Base-by-base conservation (phyloP, 202 grass and related monocot genomes). In the Miscanthus sacchariflorus region DNA sequence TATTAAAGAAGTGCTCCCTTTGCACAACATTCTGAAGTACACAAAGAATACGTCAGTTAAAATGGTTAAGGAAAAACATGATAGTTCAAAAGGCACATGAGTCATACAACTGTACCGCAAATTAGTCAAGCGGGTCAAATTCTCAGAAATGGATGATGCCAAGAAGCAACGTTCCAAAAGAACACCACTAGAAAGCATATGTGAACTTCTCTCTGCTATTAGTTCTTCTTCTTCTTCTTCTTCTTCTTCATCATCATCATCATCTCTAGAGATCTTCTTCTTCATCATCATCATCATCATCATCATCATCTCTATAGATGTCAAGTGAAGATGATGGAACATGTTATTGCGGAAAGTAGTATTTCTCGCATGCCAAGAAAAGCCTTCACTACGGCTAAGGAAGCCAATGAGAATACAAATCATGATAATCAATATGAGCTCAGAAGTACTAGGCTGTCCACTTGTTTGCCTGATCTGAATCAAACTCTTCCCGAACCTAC, bases 391-490 rank as follows among this genome's bases (percentile, higher is more conserved):
- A 48, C n/a, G 24, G 72, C 18, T 38, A 87, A 74, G 9, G 36
- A 86, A 40, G 13, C 54, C 45, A 76, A 81, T 30, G 70, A 90
- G 74, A 43, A 78, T 48, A 76, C n/a, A 63, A 44, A 80, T 74
- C 24, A 39, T 27, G 33, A 72, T 76, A 48, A 70, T 21, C 40
- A 33, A 72, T 81, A 23, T 87, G 44, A 65, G 46, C 72, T 79
- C 25, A 59, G 28, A 70, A 81, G 40, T 38, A 82, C 65, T 67
- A 19, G 42, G 56, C 12, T 82, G 8, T 35, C 78, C 59, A 77
- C 82, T 45, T 30, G 43, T 40, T 78, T 75, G 25, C 49, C 90
- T 72, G 94, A 95, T 82, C 74, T 95, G 76, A 95, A 95, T 85
- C 3, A 67, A 82, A 48, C 86, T 43, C 81, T 76, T 10, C 36